Base-by-base conservation (phyloP, 2,329 filamentous ascomycete species). In the Fusarium armeniacum region DNA sequence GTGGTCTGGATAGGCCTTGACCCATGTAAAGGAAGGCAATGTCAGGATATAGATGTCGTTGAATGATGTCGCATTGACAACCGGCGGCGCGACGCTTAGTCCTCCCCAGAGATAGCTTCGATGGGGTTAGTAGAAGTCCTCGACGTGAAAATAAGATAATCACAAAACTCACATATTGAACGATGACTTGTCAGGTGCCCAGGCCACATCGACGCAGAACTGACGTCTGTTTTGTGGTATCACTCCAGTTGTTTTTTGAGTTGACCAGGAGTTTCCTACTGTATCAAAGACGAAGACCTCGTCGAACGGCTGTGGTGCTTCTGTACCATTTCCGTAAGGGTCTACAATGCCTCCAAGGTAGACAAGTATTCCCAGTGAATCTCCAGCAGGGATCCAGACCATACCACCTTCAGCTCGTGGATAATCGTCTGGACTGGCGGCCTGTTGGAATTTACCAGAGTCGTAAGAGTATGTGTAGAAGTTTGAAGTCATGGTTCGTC, bases 11-110 rank as follows among this genome's bases (percentile, higher is more conserved):
- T 28, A 16, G 7, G 57, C 52, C 7, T 60, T 47, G 3, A 41
- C 28, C 52, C 33, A 58, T 12, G 28, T 60, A 8, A 60, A 60
- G 6, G 57, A 60, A 0, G 26, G 57, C 5, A 59, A 22, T 5
- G 57, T 59, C 3, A 28, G 15, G 18, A 58, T 59, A 12, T 59
- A 58, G 12, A 40, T 59, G 8, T 33, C 52, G 40, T 59, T 58
- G 11, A 59, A 58, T 7, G 32, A 22, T 9, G 52, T 28, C 9
- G 11, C 3, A 2, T 59, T 59, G 8, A 59, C 26, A 3, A 46
- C 52, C 0, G 57, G 26, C 2, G 33, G 20, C 1, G 32, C 24
- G 1, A 40, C 57, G 6, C 57, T 40, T 10, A 59, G 0, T 22
- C 13, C 32, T 32, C 40, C 51, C 51, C 51, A 59, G 12, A 59